Evolutionary conservation across 331 rosid genomes (phyloP).

Genomic region (Pyrus hybrid): DNA sequence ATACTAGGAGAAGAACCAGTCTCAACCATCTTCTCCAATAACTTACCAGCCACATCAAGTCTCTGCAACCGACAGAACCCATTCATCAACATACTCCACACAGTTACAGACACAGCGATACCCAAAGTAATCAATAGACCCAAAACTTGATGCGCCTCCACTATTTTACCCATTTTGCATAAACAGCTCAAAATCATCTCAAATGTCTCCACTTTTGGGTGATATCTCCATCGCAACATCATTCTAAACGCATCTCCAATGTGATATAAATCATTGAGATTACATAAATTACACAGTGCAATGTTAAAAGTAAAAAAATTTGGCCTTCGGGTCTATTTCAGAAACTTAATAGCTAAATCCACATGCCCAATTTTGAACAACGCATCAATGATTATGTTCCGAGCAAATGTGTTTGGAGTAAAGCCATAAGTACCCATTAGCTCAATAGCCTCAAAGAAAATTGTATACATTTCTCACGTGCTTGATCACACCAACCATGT

Average conservation of each 20-base stretch:
- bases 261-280: slow-evolving; percentile 23
- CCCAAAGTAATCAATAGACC: slow-evolving; percentile 49
- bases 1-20: slow-evolving; percentile 45
- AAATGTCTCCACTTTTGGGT: slow-evolving; percentile 34
- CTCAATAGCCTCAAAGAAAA: slow-evolving; percentile 40
- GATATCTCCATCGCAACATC: slow-evolving; percentile 36
- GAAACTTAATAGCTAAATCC: slow-evolving; percentile 31
- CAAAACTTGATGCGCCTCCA: slow-evolving; percentile 42
- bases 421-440: slow-evolving; percentile 37
- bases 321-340: slow-evolving; percentile 29
- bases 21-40: slow-evolving; percentile 37
- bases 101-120: slow-evolving; percentile 21
- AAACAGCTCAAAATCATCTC: slow-evolving; percentile 43
- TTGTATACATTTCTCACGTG: slow-evolving; percentile 35
- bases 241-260: slow-evolving; percentile 19
- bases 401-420: slow-evolving; percentile 42
- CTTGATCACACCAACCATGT: slow-evolving; percentile 29
- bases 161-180: slow-evolving; percentile 36
- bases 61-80: slow-evolving; percentile 26
- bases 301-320: slow-evolving; percentile 51
- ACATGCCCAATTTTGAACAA: slow-evolving; percentile 34
- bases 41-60: slow-evolving; percentile 29
- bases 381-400: slow-evolving; percentile 47
- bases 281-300: slow-evolving; percentile 39
- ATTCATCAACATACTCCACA: slow-evolving; percentile 58